Base-by-base conservation (phyloP, 345 rosid genomes). In the Sonneratia alba region DNA sequence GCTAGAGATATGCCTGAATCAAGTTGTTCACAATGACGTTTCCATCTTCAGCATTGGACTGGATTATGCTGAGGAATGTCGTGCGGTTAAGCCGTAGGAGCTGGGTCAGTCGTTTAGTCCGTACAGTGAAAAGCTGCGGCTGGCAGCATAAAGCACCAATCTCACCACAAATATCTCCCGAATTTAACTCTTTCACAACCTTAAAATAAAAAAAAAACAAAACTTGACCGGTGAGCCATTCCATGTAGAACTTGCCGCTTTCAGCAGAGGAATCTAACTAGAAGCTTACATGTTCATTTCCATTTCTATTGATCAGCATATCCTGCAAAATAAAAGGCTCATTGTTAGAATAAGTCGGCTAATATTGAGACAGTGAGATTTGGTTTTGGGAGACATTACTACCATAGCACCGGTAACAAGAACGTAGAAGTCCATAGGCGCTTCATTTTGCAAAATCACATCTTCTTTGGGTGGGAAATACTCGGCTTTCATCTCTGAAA, bases 391-490 rank as follows among this genome's bases (percentile, higher is more conserved):
- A 9, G 65, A 40, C 19, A 53, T 1, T 14, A 49, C 79, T 85
- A 90, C 96, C 89, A 87, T 88, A 19, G 93, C 85, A 18, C 93
- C 96, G 1, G 78, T 78, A 59, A 88, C 96, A 72, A 90, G 84
- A 47, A 88, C 76, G 82, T 90, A 90, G 77, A 90, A 90, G 71
- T 90, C 96, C 49, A 92, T 88, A 9, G 93, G 93, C 16, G 96
- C 92, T 85, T 90, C 96, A 62, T 90, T 90, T 77, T 90, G 92
- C 77, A 90, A 81, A 72, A 90, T 85, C 61, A 90, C 92, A 71
- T 90, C 96, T 84, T 88, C 96, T 79, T 90, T 88, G 53, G 96
- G 96, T 61, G 96, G 96, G 71, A 90, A 90, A 71, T 90, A 90
- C 85, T 88, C 96, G 6, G 96, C 89, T 79, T 88, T 85, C 92